These are phyloP conservation scores for Populus hybrid DNA, from an alignment of 441 rosid species.

Conservation along the genomic window DNA sequence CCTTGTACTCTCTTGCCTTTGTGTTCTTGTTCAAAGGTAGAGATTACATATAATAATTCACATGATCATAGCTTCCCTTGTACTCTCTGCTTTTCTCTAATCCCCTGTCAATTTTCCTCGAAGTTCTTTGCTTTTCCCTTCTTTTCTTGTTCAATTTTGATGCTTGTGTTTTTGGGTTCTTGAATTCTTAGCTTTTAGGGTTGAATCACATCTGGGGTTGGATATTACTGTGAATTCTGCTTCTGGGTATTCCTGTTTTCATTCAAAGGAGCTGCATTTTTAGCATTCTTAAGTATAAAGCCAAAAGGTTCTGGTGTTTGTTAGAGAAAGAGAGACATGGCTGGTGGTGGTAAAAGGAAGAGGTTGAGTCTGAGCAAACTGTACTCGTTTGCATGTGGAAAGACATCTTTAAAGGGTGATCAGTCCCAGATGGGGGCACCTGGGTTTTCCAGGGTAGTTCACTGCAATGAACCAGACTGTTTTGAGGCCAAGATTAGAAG, in stretches of 20 bases:
- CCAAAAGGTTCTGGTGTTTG: neutral
- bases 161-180: neutral
- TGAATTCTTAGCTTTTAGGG: conserved; percentile 6
- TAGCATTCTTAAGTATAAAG: neutral
- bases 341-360: conserved; percentile 44
- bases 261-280: neutral
- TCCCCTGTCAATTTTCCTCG: conserved; percentile 1
- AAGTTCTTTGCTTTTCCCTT: neutral
- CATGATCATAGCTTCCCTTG: neutral
- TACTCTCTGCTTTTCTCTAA: conserved; percentile 1
- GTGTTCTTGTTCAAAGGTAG: conserved; percentile 5
- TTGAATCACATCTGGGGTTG: conserved; percentile 13
- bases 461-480: conserved; percentile 74
- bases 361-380: conserved; percentile 58
- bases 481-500: conserved; percentile 47
- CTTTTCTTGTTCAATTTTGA: neutral
- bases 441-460: conserved; percentile 86
- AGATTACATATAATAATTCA: neutral
- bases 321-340: conserved; percentile 23
- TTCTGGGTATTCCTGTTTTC: neutral
- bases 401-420: conserved; percentile 60
- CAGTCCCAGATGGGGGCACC: conserved; percentile 84
- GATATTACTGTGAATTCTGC: neutral
- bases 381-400: conserved; percentile 64
- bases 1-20: neutral